Conservation (phyloP, 176 grass and related monocot species). For the Saccharum officinarum region DNA sequence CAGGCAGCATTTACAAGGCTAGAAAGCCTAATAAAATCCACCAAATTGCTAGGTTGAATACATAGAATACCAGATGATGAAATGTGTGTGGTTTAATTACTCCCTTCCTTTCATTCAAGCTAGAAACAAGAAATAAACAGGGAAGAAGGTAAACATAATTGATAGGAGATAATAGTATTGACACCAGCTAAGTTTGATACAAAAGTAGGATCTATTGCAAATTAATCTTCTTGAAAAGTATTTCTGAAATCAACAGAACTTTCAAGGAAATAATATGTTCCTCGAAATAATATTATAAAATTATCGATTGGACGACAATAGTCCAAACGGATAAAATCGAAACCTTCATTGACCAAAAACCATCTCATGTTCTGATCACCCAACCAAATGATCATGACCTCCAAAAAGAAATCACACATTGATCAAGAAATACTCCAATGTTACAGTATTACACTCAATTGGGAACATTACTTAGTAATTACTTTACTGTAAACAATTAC, state of each 20-base stretch:
- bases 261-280: neutral
- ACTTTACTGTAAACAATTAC: neutral
- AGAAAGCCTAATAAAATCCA: neutral
- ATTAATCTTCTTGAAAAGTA: neutral
- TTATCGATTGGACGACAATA: neutral
- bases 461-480: neutral
- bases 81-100: neutral
- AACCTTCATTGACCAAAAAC: neutral
- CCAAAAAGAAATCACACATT: neutral
- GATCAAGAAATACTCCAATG: neutral
- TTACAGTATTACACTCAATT: neutral
- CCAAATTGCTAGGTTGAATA: neutral
- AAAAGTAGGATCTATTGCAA: neutral
- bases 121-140: neutral
- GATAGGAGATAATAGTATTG: neutral
- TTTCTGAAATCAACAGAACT: neutral
- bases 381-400: neutral
- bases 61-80: neutral
- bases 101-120: neutral
- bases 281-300: neutral
- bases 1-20: neutral
- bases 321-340: neutral
- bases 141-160: neutral
- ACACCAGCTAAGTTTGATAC: neutral
- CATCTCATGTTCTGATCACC: neutral